These are phyloP conservation scores for Porodaedalea pini DNA, from an alignment of 1,284 basidiomycete species.

Conservation along the genomic window DNA sequence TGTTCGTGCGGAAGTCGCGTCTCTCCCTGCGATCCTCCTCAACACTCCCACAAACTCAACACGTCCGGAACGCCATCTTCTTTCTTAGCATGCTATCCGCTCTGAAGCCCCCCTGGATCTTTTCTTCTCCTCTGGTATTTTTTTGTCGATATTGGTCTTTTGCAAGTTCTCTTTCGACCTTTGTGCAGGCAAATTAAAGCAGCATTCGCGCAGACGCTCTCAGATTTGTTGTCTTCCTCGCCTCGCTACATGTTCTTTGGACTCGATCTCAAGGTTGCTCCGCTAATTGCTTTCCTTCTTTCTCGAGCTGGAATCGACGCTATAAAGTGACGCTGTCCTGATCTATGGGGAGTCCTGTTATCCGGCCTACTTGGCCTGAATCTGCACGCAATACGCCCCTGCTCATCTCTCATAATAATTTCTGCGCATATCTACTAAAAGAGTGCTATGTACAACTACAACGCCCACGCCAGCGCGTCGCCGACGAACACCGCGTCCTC, in stretches of 20 bases:
- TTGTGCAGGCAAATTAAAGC: background rate
- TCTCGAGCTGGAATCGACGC: background rate
- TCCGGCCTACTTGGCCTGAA: background rate
- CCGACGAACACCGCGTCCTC: constrained; percentile 12
- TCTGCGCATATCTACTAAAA: background rate
- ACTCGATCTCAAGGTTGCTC: background rate
- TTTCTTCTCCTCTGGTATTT: background rate
- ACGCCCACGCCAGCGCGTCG: background rate
- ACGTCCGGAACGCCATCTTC: background rate
- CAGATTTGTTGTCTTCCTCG: background rate
- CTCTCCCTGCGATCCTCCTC: background rate
- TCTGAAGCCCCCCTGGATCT: background rate
- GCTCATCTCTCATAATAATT: background rate
- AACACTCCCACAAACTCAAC: background rate
- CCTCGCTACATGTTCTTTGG: background rate
- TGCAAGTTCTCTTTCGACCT: background rate
- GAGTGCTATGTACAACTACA: constrained; percentile 1
- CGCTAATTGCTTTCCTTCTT: background rate
- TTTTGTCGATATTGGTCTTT: background rate
- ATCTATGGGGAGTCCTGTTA: background rate
- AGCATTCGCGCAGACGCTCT: too few relatives aligned
- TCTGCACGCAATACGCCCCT: background rate
- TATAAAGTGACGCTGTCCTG: background rate
- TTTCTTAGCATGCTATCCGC: constrained; percentile 3
- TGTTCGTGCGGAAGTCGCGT: background rate